A percentile compares a stretch with the other conserved stretches of the same genome.
Evolutionary conservation across 192 early-diverging fungal species (phyloP).

Genomic region (Coemansia asiatica): DNA sequence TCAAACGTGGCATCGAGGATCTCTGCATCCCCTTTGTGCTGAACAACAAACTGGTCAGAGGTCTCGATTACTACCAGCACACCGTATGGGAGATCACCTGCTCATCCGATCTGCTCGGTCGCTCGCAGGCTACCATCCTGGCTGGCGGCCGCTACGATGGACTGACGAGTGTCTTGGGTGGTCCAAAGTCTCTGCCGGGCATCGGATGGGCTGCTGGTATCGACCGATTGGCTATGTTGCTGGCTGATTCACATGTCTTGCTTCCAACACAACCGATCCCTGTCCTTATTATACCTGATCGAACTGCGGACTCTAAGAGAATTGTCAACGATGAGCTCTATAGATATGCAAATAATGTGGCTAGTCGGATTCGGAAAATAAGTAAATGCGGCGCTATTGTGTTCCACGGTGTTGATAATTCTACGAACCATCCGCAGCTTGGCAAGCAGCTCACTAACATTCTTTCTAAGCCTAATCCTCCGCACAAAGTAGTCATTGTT

Average conservation of each 20-base stretch:
- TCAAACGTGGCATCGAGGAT: constrained; percentile 42
- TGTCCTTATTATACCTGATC: constrained; percentile 32
- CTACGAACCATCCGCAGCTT: constrained; percentile 13
- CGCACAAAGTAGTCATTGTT: constrained; percentile 23
- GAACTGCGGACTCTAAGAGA: not conserved
- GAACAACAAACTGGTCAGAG: constrained; percentile 60
- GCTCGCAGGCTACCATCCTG: constrained; percentile 63
- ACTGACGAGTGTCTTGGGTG: constrained; percentile 59
- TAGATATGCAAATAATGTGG: constrained; percentile 29
- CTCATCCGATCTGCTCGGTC: constrained; percentile 42
- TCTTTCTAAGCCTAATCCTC: constrained; percentile 9
- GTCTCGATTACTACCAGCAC: constrained; percentile 71
- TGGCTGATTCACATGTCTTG: constrained; percentile 15
- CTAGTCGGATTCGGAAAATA: constrained; percentile 7
- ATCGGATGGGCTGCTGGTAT: constrained; percentile 68
- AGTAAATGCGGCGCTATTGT: constrained; percentile 15
- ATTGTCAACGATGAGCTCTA: constrained; percentile 17
- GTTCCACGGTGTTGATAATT: constrained; percentile 3
- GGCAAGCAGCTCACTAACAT: constrained; percentile 35
- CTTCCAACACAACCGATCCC: constrained; percentile 16
- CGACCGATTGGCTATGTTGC: constrained; percentile 58
- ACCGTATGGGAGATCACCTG: constrained; percentile 66
- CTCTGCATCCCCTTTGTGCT: constrained; percentile 57
- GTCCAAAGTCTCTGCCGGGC: constrained; percentile 53
- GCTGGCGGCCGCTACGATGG: constrained; percentile 70